phyloP scores from a whole-genome alignment of 2,329 filamentous ascomycete genomes.

The Ophiostoma ulmi region DNA sequence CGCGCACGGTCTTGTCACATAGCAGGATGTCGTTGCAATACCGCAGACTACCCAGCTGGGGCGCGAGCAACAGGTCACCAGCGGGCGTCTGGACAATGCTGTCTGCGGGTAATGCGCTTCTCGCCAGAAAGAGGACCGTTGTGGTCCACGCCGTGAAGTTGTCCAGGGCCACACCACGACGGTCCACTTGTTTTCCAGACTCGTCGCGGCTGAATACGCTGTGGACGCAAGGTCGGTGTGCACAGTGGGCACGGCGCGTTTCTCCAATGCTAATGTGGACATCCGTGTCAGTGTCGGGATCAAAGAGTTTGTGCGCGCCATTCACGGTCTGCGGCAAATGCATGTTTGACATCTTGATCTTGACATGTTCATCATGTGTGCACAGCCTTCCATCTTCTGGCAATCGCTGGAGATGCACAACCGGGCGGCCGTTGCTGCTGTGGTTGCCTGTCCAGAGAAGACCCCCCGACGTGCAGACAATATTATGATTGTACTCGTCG shows the following conservation, averaged over 20 bases:
- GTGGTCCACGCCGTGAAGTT: too few relatives aligned
- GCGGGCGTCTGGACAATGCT: too few relatives aligned
- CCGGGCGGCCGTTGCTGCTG: conserved; percentile 4
- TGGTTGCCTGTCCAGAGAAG: conserved; percentile 14
- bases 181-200: too few relatives aligned
- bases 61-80: too few relatives aligned
- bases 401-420: conserved; percentile 8
- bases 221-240: neutral
- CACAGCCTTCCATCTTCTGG: neutral
- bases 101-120: too few relatives aligned
- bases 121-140: too few relatives aligned
- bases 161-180: too few relatives aligned
- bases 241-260: neutral
- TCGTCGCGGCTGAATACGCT: neutral
- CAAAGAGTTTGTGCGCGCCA: neutral
- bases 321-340: too few relatives aligned
- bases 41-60: too few relatives aligned
- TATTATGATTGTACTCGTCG: neutral
- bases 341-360: too few relatives aligned
- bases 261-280: conserved; percentile 4
- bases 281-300: conserved; percentile 8
- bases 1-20: too few relatives aligned
- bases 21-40: too few relatives aligned
- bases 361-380: neutral
- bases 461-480: conserved; percentile 7